These are phyloP conservation scores for Trichoderma lentiforme DNA, from an alignment of 2,329 filamentous ascomycete genomes.

Conservation along the genomic window DNA sequence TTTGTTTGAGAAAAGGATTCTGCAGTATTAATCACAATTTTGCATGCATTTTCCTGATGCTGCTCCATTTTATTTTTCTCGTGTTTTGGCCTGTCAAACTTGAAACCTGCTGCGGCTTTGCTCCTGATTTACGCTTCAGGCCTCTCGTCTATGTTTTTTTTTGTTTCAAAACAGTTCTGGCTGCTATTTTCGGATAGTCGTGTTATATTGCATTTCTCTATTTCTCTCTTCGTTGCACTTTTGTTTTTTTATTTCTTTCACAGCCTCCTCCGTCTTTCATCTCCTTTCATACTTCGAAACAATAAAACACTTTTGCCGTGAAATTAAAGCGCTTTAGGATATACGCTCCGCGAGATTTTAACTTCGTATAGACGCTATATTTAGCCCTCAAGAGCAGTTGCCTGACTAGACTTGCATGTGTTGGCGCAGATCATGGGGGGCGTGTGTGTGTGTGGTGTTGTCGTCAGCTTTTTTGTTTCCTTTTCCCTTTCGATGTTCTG, in stretches of 20 bases:
- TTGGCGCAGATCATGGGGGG: not conserved
- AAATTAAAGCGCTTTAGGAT: not conserved
- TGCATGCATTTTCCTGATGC: not conserved
- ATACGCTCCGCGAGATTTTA: slow-evolving; percentile 4
- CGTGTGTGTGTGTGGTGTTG: not conserved
- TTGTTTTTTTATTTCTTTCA: not conserved
- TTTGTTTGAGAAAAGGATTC: not conserved
- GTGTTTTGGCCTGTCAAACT: not conserved
- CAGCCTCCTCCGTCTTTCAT: not conserved
- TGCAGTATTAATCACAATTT: not conserved
- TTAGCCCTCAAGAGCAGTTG: not conserved
- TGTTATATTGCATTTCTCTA: not conserved
- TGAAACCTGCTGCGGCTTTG: slow-evolving; percentile 2
- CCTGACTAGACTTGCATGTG: not conserved
- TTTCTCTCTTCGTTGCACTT: not conserved
- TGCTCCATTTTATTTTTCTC: not conserved
- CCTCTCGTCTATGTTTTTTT: not conserved
- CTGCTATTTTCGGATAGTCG: not conserved
- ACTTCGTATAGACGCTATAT: slow-evolving; percentile 5
- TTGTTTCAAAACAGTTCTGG: not conserved
- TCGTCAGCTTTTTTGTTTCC: not conserved
- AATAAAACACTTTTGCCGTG: not conserved
- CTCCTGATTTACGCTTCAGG: not conserved
- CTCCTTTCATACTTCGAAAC: not conserved
- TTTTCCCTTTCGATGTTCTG: not conserved